Evolutionary conservation across 163 green algal species (phyloP).

Genomic region (Volvox carteri): DNA sequence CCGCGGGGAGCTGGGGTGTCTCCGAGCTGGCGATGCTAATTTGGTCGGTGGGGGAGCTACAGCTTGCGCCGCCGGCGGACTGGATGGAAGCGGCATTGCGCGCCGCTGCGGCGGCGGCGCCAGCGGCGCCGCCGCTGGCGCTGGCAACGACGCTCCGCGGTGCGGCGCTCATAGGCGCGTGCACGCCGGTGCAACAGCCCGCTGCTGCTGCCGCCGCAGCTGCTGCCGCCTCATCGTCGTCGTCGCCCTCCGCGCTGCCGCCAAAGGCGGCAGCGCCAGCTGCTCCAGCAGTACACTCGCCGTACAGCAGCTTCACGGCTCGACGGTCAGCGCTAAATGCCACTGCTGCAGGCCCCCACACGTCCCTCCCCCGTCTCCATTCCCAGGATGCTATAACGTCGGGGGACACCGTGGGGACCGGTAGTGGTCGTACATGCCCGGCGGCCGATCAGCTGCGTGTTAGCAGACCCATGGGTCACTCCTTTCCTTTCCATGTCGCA

Average conservation of each 20-base stretch:
- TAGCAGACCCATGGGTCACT: too few relatives aligned
- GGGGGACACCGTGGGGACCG: too few relatives aligned
- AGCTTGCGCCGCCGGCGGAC: background rate
- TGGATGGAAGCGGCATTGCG: constrained; percentile 43
- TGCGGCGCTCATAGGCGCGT: background rate
- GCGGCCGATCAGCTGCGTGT: too few relatives aligned
- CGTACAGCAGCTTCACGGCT: too few relatives aligned
- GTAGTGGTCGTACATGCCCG: too few relatives aligned
- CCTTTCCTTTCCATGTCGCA: too few relatives aligned
- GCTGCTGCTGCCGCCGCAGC: background rate
- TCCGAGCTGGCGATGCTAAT: constrained; percentile 44
- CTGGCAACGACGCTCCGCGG: constrained; percentile 41
- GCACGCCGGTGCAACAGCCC: background rate
- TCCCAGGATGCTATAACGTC: too few relatives aligned
- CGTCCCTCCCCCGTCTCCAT: too few relatives aligned
- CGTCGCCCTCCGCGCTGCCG: background rate
- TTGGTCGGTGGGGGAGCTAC: constrained; percentile 33
- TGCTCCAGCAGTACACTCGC: background rate
- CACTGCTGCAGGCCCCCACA: too few relatives aligned
- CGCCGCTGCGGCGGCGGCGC: constrained; percentile 1
- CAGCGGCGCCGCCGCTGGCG: constrained; percentile 17
- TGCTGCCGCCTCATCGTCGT: background rate
- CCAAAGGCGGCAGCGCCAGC: background rate
- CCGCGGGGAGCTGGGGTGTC: too few relatives aligned
- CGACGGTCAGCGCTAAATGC: too few relatives aligned